Percentiles rank a stretch among this genome's conserved stretches.
Evolutionary conservation across 2,329 filamentous ascomycete genomes (phyloP).

Genomic region (Fusarium begoniae): DNA sequence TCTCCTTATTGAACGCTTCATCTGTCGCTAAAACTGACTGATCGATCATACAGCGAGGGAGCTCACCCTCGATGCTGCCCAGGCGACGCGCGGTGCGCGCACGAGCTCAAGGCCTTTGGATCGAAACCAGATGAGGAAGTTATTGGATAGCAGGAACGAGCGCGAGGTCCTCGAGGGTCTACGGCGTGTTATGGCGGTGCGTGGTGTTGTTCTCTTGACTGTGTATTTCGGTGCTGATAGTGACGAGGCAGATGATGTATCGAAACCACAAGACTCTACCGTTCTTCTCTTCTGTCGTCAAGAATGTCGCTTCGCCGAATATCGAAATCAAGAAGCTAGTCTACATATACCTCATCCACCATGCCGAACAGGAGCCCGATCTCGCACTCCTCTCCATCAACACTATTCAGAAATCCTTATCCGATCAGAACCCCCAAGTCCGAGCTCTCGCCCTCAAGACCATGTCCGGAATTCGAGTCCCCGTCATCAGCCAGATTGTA

Average conservation of each 20-base stretch:
- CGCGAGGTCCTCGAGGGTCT: slow-evolving; percentile 92
- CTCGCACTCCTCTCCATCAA: slow-evolving; percentile 97
- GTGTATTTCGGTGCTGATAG: slow-evolving; percentile 3
- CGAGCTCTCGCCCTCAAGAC: slow-evolving; percentile 92
- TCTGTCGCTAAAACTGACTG: slow-evolving; percentile 29
- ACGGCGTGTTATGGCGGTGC: slow-evolving; percentile 85
- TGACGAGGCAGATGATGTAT: slow-evolving; percentile 83
- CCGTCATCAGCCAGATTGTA: slow-evolving; percentile 97
- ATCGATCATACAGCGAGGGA: slow-evolving; percentile 76
- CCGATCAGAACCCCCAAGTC: slow-evolving; percentile 89
- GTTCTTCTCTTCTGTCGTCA: slow-evolving; percentile 98
- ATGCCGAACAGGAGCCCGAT: slow-evolving; percentile 96
- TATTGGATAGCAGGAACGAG: slow-evolving; percentile 93
- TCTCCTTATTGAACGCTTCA: slow-evolving; percentile 16
- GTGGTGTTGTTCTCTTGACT: slow-evolving; percentile 38
- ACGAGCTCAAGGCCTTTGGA: slow-evolving; percentile 73
- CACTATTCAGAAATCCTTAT: slow-evolving; percentile 97
- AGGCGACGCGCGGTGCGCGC: slow-evolving; percentile 77
- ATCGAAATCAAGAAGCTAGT: slow-evolving; percentile 97
- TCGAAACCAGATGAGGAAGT: slow-evolving; percentile 88
- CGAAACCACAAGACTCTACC: slow-evolving; percentile 85
- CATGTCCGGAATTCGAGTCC: slow-evolving; percentile 97
- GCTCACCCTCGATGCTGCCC: slow-evolving; percentile 95
- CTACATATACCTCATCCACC: slow-evolving; percentile 96
- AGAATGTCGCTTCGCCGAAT: slow-evolving; percentile 94